A percentile compares a stretch with the other conserved stretches of the same genome.
Conservation (phyloP, 2,329 filamentous ascomycete species). For the Fusarium annulatum region DNA sequence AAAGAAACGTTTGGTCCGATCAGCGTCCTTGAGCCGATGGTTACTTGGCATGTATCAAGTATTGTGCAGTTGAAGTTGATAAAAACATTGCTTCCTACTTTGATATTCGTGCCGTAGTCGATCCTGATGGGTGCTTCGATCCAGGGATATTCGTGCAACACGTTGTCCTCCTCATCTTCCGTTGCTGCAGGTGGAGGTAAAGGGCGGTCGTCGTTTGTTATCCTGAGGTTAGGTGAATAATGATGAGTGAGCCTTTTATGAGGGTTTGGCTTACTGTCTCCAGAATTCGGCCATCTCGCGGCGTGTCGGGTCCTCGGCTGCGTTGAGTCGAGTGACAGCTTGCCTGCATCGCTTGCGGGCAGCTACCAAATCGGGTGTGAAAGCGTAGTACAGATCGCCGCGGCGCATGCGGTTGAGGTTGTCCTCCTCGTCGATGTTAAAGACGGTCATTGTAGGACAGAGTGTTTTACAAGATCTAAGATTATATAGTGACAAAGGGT, state of each 20-base stretch:
- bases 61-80: slow-evolving; percentile 81
- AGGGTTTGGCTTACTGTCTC: slow-evolving; percentile 69
- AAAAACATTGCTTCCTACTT: slow-evolving; percentile 73
- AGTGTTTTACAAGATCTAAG: background rate
- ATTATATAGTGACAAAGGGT: background rate
- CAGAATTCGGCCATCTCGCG: slow-evolving; percentile 74
- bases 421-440: slow-evolving; percentile 54
- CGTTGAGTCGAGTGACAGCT: slow-evolving; percentile 74
- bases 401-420: slow-evolving; percentile 68
- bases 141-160: slow-evolving; percentile 74
- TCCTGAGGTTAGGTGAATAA: slow-evolving; percentile 55
- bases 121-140: slow-evolving; percentile 75
- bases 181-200: slow-evolving; percentile 69
- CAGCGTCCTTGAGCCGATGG: slow-evolving; percentile 80
- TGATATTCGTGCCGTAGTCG: slow-evolving; percentile 83
- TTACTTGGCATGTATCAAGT: slow-evolving; percentile 80
- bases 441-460: slow-evolving; percentile 13
- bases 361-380: slow-evolving; percentile 73
- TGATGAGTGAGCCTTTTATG: fast-evolving
- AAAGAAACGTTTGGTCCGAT: slow-evolving; percentile 83
- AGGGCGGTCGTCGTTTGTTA: slow-evolving; percentile 70
- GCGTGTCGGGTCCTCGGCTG: slow-evolving; percentile 67
- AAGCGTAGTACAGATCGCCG: slow-evolving; percentile 80
- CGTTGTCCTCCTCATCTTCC: slow-evolving; percentile 71
- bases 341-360: slow-evolving; percentile 71